Evolutionary conservation across 345 rosid species (phyloP).

Genomic region (Trapa incisa): DNA sequence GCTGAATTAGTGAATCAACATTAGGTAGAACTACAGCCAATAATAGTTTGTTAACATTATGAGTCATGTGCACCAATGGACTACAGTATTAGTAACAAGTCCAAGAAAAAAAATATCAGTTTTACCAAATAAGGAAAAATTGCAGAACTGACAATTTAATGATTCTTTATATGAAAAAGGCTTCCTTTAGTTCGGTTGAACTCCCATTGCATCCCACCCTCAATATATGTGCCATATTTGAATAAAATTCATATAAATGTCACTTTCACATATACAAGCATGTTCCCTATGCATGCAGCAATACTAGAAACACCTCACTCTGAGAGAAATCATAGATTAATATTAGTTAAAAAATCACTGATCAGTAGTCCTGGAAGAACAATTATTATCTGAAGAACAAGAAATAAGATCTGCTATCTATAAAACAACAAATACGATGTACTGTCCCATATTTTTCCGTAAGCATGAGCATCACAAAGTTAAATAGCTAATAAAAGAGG

Average conservation of each 20-base stretch:
- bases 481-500: constrained; percentile 25
- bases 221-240: background rate
- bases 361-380: background rate
- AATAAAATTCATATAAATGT: background rate
- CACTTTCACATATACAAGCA: background rate
- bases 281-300: background rate
- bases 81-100: background rate
- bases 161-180: background rate
- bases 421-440: constrained; percentile 3
- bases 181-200: background rate
- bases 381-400: background rate
- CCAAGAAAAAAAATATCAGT: background rate
- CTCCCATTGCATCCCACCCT: background rate
- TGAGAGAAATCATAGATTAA: background rate
- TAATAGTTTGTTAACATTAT: background rate
- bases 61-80: background rate
- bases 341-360: background rate
- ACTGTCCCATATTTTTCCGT: background rate
- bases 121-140: background rate
- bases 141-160: background rate
- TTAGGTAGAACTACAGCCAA: background rate
- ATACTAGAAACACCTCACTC: background rate
- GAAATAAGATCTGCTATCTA: background rate
- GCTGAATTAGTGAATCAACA: background rate
- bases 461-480: constrained; percentile 11